These are phyloP conservation scores for Oropetium thomaeum DNA, from an alignment of 176 grass and related monocot genomes.

Conservation along the genomic window DNA sequence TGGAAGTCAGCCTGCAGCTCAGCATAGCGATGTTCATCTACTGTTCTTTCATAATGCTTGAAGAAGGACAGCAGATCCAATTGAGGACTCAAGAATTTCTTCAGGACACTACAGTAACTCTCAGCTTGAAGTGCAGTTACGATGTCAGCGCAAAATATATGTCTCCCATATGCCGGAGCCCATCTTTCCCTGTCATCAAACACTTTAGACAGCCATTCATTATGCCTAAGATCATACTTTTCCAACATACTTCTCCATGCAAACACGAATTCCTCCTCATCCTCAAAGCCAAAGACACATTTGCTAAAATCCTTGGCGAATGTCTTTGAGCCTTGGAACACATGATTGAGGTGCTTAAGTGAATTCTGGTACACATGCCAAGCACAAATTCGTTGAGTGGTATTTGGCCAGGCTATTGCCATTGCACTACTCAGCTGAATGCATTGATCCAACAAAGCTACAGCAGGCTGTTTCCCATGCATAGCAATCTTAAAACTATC, in stretches of 20 bases:
- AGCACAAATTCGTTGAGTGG: slow-evolving; percentile 68
- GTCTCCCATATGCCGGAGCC: slow-evolving; percentile 75
- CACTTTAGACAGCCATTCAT: slow-evolving; percentile 86
- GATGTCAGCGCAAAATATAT: slow-evolving; percentile 95
- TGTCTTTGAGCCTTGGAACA: slow-evolving; percentile 95
- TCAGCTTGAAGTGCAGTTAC: slow-evolving; percentile 74
- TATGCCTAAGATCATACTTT: slow-evolving; percentile 92
- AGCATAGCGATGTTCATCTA: slow-evolving; percentile 96
- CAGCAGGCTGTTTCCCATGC: slow-evolving; percentile 83
- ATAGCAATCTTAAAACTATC: slow-evolving; percentile 96
- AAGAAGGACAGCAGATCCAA: slow-evolving; percentile 91
- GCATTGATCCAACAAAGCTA: slow-evolving; percentile 77
- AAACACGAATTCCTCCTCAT: slow-evolving; percentile 76
- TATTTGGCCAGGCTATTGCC: slow-evolving; percentile 74
- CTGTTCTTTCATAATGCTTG: slow-evolving; percentile 89
- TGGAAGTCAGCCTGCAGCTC: slow-evolving; percentile 98
- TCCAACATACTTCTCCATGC: slow-evolving; percentile 90
- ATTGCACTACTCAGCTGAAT: slow-evolving; percentile 75
- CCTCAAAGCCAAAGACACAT: slow-evolving; percentile 88
- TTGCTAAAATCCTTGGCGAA: slow-evolving; percentile 85
- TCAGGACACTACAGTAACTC: slow-evolving; percentile 74
- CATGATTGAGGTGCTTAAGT: slow-evolving; percentile 92
- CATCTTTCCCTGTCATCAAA: slow-evolving; percentile 92
- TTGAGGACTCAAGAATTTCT: slow-evolving; percentile 88
- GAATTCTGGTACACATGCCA: slow-evolving; percentile 98